phyloP scores from a whole-genome alignment of 192 early-diverging fungal species.

The Oehlia diaphana region DNA sequence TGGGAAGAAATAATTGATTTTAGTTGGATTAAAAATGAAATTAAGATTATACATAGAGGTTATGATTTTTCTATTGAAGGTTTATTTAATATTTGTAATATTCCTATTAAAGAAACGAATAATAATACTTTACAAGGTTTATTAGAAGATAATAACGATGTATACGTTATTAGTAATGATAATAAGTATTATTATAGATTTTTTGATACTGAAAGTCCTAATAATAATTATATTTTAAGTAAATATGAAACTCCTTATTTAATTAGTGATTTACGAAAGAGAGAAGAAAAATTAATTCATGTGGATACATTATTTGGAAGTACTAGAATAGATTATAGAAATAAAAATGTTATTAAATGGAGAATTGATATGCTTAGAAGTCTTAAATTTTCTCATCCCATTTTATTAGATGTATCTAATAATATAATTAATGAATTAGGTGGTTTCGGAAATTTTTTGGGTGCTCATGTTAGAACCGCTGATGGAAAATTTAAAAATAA shows the following conservation, averaged over 20 bases:
- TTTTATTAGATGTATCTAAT: background rate
- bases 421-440: constrained; percentile 1
- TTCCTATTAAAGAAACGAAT: background rate
- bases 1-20: constrained; percentile 3
- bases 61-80: background rate
- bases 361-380: background rate
- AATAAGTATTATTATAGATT: background rate
- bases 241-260: background rate
- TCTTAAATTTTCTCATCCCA: background rate
- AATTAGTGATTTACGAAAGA: background rate
- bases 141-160: background rate
- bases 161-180: background rate
- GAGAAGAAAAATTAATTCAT: background rate
- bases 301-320: background rate
- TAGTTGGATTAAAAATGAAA: background rate
- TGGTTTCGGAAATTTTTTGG: background rate
- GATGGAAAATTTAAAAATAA: background rate
- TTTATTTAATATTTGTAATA: background rate
- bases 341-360: background rate
- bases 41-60: background rate
- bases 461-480: background rate
- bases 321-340: background rate
- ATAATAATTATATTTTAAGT: background rate
- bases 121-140: background rate
- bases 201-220: background rate